These are phyloP conservation scores for Ophiostoma piceae DNA, from an alignment of 2,329 filamentous ascomycete genomes.

Conservation along the genomic window DNA sequence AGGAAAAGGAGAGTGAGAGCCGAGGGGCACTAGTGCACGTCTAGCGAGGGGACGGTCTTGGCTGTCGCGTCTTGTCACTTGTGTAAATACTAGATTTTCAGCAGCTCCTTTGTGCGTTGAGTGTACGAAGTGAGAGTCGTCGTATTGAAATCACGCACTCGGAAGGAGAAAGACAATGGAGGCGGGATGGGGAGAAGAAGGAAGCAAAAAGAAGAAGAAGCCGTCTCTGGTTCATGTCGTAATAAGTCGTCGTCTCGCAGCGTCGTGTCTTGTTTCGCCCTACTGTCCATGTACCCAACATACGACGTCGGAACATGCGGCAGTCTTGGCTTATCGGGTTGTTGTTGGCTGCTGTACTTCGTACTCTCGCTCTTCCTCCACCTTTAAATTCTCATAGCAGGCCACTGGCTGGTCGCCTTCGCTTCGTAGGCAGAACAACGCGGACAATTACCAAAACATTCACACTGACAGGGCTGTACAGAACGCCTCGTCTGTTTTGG, in stretches of 20 bases:
- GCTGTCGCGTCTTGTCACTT: conserved; percentile 10
- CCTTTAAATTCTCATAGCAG: too few relatives aligned
- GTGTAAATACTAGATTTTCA: not conserved
- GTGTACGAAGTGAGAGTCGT: not conserved
- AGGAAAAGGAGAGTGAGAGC: not conserved
- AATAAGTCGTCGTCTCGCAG: not conserved
- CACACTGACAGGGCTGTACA: not conserved
- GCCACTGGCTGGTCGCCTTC: not conserved
- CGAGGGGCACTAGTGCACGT: conserved; percentile 6
- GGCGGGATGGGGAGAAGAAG: not conserved
- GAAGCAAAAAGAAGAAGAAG: not conserved
- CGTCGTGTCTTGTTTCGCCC: not conserved
- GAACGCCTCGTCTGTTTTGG: not conserved
- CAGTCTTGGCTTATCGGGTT: not conserved
- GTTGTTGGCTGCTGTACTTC: too few relatives aligned
- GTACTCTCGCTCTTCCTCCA: too few relatives aligned
- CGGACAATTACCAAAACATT: not conserved
- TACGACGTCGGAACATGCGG: conserved; percentile 2
- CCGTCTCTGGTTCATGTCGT: not conserved
- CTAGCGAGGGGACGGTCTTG: conserved; percentile 12
- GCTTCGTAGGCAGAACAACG: not conserved
- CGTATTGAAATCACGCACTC: not conserved
- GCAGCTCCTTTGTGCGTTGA: not conserved
- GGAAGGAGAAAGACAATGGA: not conserved
- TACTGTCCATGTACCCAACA: not conserved